Evolutionary conservation across 805 yeast species (phyloP).

Genomic region (Wickerhamomyces silvicola): DNA sequence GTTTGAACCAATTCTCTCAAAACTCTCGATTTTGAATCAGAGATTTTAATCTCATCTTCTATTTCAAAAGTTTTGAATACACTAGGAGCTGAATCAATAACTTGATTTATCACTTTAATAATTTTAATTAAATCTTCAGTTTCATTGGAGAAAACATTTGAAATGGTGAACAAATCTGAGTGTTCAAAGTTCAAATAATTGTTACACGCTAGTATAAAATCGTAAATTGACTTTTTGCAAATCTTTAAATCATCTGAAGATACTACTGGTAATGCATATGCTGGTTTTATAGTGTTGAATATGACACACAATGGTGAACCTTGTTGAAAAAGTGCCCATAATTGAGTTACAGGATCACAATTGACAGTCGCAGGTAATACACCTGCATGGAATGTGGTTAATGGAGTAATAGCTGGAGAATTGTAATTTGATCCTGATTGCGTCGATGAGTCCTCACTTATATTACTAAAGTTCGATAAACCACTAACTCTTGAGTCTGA

Average conservation of each 20-base stretch:
- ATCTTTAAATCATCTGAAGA: slow-evolving; percentile 76
- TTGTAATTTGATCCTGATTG: slow-evolving; percentile 21
- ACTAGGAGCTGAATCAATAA: slow-evolving; percentile 49
- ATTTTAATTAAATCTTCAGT: slow-evolving; percentile 74
- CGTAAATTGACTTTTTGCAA: slow-evolving; percentile 86
- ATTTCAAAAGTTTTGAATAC: slow-evolving; percentile 28
- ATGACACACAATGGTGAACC: slow-evolving; percentile 89
- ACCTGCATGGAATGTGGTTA: slow-evolving; percentile 66
- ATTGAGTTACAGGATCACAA: slow-evolving; percentile 88
- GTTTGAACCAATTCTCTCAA: slow-evolving; percentile 81
- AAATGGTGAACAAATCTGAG: slow-evolving; percentile 80
- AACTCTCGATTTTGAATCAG: slow-evolving; percentile 67
- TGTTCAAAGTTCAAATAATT: slow-evolving; percentile 67
- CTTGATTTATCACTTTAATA: slow-evolving; percentile 60
- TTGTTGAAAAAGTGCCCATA: slow-evolving; percentile 83
- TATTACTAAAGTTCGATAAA: slow-evolving; percentile 26
- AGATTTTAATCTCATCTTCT: slow-evolving; percentile 23
- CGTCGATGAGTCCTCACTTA: slow-evolving; percentile 27
- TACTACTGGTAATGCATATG: slow-evolving; percentile 52
- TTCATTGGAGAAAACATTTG: slow-evolving; percentile 79
- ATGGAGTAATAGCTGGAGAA: slow-evolving; percentile 18
- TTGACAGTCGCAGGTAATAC: slow-evolving; percentile 64
- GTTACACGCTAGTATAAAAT: slow-evolving; percentile 82
- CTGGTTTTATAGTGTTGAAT: slow-evolving; percentile 64
- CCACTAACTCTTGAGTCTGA: slow-evolving; percentile 28